A percentile compares a stretch with the other conserved stretches of the same genome.
Conservation (phyloP, 2,329 filamentous ascomycete genomes). For the Penicillium sp. region DNA sequence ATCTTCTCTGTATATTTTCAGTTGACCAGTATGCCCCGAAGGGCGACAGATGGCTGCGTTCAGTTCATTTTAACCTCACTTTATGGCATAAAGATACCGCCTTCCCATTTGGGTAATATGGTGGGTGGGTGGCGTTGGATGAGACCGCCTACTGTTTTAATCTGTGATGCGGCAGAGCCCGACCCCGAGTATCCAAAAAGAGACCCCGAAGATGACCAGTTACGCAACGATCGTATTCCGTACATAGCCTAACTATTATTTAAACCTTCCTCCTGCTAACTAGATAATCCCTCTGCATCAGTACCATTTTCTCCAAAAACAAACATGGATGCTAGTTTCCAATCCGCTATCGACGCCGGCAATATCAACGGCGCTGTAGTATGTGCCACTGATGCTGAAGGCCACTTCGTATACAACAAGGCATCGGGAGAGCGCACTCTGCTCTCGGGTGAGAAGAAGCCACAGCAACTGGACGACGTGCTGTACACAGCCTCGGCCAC, state of each 20-base stretch:
- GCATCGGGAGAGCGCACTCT: conserved; percentile 45
- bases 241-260: not conserved
- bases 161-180: no score
- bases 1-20: conserved; percentile 73
- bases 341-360: conserved; percentile 45
- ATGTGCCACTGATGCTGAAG: conserved; percentile 42
- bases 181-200: no score
- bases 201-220: no score
- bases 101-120: not conserved
- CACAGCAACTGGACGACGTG: conserved; percentile 33
- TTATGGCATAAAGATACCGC: not conserved
- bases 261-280: not conserved
- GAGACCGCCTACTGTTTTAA: no score
- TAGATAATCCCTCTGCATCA: not conserved
- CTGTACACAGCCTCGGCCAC: conserved; percentile 33
- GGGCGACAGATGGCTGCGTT: conserved; percentile 23
- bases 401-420: conserved; percentile 44
- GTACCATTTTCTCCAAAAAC: not conserved
- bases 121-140: no score
- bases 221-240: no score
- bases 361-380: conserved; percentile 49
- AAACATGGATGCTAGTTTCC: conserved; percentile 41
- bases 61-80: conserved; percentile 22
- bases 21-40: conserved; percentile 60
- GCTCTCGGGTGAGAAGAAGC: conserved; percentile 41